Base-by-base conservation (phyloP, 305 asterid species). In the Solanum hybrid region DNA sequence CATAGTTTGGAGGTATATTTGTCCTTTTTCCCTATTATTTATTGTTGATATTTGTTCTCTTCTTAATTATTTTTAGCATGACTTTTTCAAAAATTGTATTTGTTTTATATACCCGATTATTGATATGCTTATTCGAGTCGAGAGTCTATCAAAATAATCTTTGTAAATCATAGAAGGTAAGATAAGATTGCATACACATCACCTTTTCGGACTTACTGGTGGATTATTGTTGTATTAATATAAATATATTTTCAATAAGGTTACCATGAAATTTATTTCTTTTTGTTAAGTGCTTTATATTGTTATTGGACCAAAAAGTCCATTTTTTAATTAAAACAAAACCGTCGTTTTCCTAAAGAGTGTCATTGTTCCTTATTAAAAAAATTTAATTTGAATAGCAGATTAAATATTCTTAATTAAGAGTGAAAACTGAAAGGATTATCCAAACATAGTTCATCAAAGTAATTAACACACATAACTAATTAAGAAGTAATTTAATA, bases 391-490 rank as follows among this genome's bases (percentile, higher is more conserved):
- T 51, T 51, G 66, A 51, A 26, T 8, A 31, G 89, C 56, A 78
- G 17, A 88, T 46, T 32, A 7, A 78, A 38, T 60, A 81, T 51
- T 88, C 76, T 76, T 51, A 84, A 34, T 40, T 40, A 51, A 8
- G 75, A 51, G 42, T 84, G 42, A 20, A 51, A 88, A 77, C 81
- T 71, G 11, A 31, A 60, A 42, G 73, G 72, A 17, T 84, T 79
- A 84, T 13, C 17, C 31, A 84, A 84, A 56, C 76, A 22, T 85
- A 56, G 46, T n/a, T 85, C 87, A 56, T 37, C 27, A 72, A 87
- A 42, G 79, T 77, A 73, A 17, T 14, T 46, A 46, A 87, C 37
- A 72, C 31, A 29, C 86, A 78, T 46, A 34, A 34, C 40, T 13
- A 78, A 78, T 88, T 79, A n/a, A 79, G 22, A n/a, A 31, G 32